These are phyloP conservation scores for Paraphaeosphaeria minitans DNA, from an alignment of 2,329 filamentous ascomycete species.

Conservation along the genomic window DNA sequence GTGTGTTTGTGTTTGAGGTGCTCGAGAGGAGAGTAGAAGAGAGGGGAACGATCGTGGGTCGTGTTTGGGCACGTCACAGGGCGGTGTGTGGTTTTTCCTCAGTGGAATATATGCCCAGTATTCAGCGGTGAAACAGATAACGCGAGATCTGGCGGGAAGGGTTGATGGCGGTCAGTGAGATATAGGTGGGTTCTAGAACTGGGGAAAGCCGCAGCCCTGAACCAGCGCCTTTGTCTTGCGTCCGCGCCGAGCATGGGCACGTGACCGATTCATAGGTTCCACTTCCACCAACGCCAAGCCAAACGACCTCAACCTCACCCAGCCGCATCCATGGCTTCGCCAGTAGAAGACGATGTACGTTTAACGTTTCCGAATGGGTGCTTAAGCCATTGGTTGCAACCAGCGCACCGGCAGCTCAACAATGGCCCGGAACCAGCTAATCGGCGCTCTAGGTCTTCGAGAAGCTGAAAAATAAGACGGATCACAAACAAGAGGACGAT, in stretches of 20 bases:
- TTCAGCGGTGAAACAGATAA: neutral
- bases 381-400: neutral
- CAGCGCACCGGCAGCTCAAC: neutral
- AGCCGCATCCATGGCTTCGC: slow-evolving; percentile 50
- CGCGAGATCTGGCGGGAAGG: neutral
- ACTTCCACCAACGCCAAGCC: slow-evolving; percentile 33
- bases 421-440: slow-evolving; percentile 15
- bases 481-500: slow-evolving; percentile 65
- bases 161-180: neutral
- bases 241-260: slow-evolving; percentile 5
- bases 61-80: slow-evolving; percentile 5
- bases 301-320: slow-evolving; percentile 18
- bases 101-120: neutral
- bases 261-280: slow-evolving; percentile 6
- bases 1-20: slow-evolving; percentile 1
- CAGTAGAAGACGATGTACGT: slow-evolving; percentile 54
- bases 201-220: neutral
- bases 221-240: neutral
- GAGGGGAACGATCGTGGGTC: neutral
- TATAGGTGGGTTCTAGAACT: slow-evolving; percentile 1
- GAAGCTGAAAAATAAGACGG: slow-evolving; percentile 61
- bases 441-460: slow-evolving; percentile 60
- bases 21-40: neutral
- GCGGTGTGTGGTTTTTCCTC: neutral
- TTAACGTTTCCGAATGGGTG: neutral